Evolutionary conservation across 1,284 basidiomycete species (phyloP).

Genomic region (Kalmanozyma brasiliensis): DNA sequence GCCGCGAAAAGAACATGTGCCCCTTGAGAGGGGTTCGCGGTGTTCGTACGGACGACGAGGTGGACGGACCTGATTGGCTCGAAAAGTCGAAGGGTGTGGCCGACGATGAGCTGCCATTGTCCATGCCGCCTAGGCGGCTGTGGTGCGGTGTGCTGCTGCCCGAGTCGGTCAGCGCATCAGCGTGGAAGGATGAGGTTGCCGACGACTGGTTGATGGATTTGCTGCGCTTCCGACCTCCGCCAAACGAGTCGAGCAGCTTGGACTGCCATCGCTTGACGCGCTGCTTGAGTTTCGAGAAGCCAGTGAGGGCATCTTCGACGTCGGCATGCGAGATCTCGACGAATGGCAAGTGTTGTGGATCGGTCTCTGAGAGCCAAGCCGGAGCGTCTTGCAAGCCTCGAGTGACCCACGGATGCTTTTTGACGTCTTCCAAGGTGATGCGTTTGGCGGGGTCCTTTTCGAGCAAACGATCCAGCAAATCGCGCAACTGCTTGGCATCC

Average conservation of each 20-base stretch:
- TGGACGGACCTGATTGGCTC: slow-evolving; percentile 24
- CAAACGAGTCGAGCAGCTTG: slow-evolving; percentile 52
- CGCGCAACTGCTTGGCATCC: slow-evolving; percentile 71
- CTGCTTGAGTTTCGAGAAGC: slow-evolving; percentile 61
- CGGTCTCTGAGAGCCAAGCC: slow-evolving; percentile 83
- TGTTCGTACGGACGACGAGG: slow-evolving; percentile 21
- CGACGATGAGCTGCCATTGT: slow-evolving; percentile 17
- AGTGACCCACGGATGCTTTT: slow-evolving; percentile 81
- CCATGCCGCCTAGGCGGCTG: slow-evolving; percentile 3
- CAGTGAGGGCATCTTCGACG: slow-evolving; percentile 75
- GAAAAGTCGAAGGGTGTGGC: slow-evolving; percentile 33
- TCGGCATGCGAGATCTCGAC: slow-evolving; percentile 83
- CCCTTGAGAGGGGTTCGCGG: slow-evolving; percentile 43
- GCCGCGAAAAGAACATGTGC: slow-evolving; percentile 37
- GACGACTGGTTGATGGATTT: slow-evolving; percentile 32
- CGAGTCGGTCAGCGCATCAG: slow-evolving; percentile 23
- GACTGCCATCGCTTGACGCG: slow-evolving; percentile 57
- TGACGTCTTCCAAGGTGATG: slow-evolving; percentile 84
- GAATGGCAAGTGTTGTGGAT: slow-evolving; percentile 73
- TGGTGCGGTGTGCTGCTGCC: slow-evolving; percentile 24
- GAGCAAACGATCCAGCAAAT: slow-evolving; percentile 80
- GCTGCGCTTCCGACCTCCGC: slow-evolving; percentile 36
- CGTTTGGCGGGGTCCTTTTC: slow-evolving; percentile 84
- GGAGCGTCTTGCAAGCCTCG: slow-evolving; percentile 74
- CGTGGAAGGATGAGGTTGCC: slow-evolving; percentile 25